phyloP scores from a whole-genome alignment of 176 grass and related monocot species.

The Thinopyrum elongatum region DNA sequence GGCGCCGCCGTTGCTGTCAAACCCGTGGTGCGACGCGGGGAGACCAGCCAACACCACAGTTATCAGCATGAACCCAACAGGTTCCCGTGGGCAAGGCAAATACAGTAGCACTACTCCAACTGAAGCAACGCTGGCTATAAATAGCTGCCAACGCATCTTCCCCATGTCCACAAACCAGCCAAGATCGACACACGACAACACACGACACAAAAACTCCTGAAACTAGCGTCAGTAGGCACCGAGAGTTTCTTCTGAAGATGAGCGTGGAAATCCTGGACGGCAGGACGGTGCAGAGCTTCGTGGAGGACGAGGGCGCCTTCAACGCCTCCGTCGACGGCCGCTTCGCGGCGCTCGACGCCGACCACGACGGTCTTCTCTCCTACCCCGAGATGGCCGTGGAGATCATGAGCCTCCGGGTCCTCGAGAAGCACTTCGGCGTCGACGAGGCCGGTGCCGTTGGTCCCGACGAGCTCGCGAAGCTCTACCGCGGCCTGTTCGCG shows the following conservation, averaged over 20 bases:
- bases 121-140: too few relatives aligned
- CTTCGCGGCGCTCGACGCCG: slow-evolving; percentile 53
- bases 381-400: slow-evolving; percentile 62
- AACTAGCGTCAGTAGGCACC: too few relatives aligned
- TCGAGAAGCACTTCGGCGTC: slow-evolving; percentile 54
- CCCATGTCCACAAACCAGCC: too few relatives aligned
- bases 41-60: too few relatives aligned
- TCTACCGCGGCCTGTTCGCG: slow-evolving; percentile 50
- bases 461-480: slow-evolving; percentile 21
- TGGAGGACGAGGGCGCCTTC: slow-evolving; percentile 66
- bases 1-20: too few relatives aligned
- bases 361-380: slow-evolving; percentile 55
- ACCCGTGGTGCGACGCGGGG: too few relatives aligned
- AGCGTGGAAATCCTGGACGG: slow-evolving; percentile 80
- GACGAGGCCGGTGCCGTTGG: slow-evolving; percentile 30
- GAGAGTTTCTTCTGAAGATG: slow-evolving; percentile 37
- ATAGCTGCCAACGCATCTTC: too few relatives aligned
- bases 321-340: slow-evolving; percentile 50
- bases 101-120: too few relatives aligned
- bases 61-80: too few relatives aligned
- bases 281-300: slow-evolving; percentile 45
- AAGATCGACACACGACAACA: too few relatives aligned
- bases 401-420: slow-evolving; percentile 54
- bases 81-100: too few relatives aligned
- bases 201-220: too few relatives aligned